Evolutionary conservation across 441 rosid genomes (phyloP).

Genomic region (Isatis lusitanica): DNA sequence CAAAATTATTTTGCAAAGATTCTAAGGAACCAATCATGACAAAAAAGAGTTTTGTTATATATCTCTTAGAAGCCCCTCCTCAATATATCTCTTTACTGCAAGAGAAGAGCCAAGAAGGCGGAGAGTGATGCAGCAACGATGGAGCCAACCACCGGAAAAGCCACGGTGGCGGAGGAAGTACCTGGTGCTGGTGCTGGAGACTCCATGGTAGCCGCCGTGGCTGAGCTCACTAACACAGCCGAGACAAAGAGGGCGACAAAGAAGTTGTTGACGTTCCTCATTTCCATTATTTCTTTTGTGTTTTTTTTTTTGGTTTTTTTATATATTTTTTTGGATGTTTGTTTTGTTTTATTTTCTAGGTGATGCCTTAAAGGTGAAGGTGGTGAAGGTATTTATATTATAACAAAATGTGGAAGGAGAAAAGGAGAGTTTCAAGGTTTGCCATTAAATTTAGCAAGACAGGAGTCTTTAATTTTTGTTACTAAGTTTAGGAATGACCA

Average conservation of each 20-base stretch:
- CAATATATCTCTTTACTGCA: constrained; percentile 39
- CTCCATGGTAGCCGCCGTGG: constrained; percentile 50
- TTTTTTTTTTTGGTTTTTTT: not conserved
- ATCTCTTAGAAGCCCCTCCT: constrained; percentile 12
- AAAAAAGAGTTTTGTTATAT: constrained; percentile 12
- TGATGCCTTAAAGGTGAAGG: constrained; percentile 20
- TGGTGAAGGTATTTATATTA: constrained; percentile 20
- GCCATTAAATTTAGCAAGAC: constrained; percentile 17
- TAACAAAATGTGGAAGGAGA: not conserved
- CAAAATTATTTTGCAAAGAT: constrained; percentile 31
- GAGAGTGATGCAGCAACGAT: constrained; percentile 64
- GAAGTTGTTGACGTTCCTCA: constrained; percentile 65
- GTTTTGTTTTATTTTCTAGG: not conserved
- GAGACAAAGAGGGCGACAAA: constrained; percentile 43
- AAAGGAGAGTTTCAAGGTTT: constrained; percentile 22
- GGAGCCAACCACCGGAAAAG: constrained; percentile 56
- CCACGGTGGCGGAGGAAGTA: constrained; percentile 38
- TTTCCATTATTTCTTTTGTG: constrained; percentile 40
- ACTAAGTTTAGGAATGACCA: constrained; percentile 24
- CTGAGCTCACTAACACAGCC: constrained; percentile 64
- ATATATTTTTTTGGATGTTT: not conserved
- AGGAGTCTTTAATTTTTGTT: not conserved
- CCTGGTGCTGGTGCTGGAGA: constrained; percentile 45
- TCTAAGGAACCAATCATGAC: constrained; percentile 26
- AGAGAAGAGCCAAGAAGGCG: constrained; percentile 55